Base-by-base conservation (phyloP, 2,329 filamentous ascomycete species). In the Scolecobasidium constrictum region DNA sequence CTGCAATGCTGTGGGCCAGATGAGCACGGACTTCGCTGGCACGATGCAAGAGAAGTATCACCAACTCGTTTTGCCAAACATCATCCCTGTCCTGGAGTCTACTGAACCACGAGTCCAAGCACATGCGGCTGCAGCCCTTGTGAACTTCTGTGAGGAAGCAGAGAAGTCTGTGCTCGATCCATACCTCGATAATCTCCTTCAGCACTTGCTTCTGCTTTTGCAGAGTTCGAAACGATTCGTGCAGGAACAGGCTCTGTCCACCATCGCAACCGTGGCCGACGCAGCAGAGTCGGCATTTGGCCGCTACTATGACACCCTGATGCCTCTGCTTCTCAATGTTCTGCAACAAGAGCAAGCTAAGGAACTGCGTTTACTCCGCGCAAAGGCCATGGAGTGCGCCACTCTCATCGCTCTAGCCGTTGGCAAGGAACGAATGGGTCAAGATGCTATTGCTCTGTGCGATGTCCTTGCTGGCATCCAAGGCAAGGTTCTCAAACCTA, bases 371-470 rank as follows among this genome's bases (percentile, higher is more conserved):
- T 69, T 96, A 37, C 74, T 98, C 31, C 78, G 90, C 46, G 92
- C 92, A 39, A 98, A 98, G 70, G 92, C 92, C 3, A 98, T 98
- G 92, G 92, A 98, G 64, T 98, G 92, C 58, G 90, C 92, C 15
- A 98, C 92, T 5, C 69, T 98, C 35, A 98, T 98, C 55, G 86
- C 92, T 22, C 70, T 98, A 42, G 92, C 92, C 21, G 92, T 98
- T 47, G 92, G 92, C 41, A 92, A 93, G 62, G 85, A 93, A 53
- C 83, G 85, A 48, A 86, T 98, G 62, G 88, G 86, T 7, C 73
- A 76, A 49, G 90, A 98, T 64, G 88, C 90, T 3, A 73, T 92
- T 65, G 83, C 79, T 34, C 71, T 98, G 33, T 90, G 96, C 16
- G 81, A 94, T 54, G 73, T 95, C 17, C 73, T 98, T 41, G 88